These are phyloP conservation scores for Cenchrus fungigraminus DNA, from an alignment of 176 grass and related monocot species.

Conservation along the genomic window DNA sequence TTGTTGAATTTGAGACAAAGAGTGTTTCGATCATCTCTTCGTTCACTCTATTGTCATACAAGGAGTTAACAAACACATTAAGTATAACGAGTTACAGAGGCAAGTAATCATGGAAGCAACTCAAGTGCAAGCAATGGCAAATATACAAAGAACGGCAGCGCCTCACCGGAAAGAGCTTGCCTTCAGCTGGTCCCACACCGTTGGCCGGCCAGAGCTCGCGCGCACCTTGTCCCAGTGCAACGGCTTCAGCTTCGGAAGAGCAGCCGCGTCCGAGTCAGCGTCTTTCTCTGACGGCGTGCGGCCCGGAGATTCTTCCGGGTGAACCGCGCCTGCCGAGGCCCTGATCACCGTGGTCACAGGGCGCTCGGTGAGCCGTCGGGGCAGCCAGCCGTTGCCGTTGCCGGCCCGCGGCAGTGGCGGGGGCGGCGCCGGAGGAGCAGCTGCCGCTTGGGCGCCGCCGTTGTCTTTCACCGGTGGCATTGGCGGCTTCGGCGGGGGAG, in stretches of 20 bases:
- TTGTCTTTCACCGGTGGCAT: conserved; percentile 36
- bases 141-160: not conserved
- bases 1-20: conserved; percentile 71
- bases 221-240: conserved; percentile 84
- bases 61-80: not conserved
- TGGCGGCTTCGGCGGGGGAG: conserved; percentile 36
- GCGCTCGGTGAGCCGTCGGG: conserved; percentile 38
- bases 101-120: conserved; percentile 8
- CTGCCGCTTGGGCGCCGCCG: not conserved
- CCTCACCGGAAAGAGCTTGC: conserved; percentile 79
- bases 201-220: conserved; percentile 65
- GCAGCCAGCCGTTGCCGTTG: conserved; percentile 61
- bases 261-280: conserved; percentile 3
- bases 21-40: conserved; percentile 82
- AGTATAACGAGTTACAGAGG: not conserved
- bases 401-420: conserved; percentile 47
- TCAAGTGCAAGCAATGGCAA: not conserved
- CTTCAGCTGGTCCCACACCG: conserved; percentile 83
- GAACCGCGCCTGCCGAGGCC: conserved; percentile 43
- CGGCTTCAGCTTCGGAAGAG: conserved; percentile 65
- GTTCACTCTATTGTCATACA: conserved; percentile 44
- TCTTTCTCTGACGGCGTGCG: conserved; percentile 21
- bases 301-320: conserved; percentile 36
- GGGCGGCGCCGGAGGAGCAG: conserved; percentile 40
- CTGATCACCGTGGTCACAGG: conserved; percentile 50